phyloP scores from a whole-genome alignment of 139 green algal genomes.

The Tetradesmus obliquus region DNA sequence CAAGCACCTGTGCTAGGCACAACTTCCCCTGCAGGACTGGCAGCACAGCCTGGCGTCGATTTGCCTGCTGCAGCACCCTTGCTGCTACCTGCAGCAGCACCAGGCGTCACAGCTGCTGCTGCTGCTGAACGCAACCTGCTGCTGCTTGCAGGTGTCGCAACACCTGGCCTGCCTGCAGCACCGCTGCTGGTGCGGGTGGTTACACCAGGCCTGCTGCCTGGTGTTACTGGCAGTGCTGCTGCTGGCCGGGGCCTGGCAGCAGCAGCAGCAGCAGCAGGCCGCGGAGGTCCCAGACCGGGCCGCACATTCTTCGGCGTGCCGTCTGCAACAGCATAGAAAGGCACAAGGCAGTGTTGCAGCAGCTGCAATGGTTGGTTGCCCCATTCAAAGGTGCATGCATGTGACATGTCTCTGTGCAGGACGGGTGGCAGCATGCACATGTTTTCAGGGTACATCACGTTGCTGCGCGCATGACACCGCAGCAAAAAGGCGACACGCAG shows the following conservation, averaged over 20 bases:
- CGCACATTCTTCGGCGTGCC: slow-evolving; percentile 31
- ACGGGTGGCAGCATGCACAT: not conserved
- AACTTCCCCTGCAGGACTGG: not conserved
- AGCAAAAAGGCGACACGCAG: too few species aligned
- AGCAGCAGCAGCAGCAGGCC: slow-evolving; percentile 12
- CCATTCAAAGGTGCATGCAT: not conserved
- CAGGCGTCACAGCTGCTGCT: not conserved
- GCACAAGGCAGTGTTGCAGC: not conserved
- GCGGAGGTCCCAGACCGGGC: slow-evolving; percentile 28
- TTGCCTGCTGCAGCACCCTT: not conserved
- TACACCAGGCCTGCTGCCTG: not conserved
- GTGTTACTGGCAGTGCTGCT: not conserved
- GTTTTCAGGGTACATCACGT: too few species aligned
- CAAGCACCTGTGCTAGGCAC: not conserved
- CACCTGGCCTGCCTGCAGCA: not conserved
- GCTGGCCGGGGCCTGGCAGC: not conserved
- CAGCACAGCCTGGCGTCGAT: not conserved
- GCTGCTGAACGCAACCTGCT: not conserved
- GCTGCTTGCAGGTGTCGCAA: not conserved
- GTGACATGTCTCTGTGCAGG: not conserved
- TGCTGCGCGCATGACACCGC: too few species aligned
- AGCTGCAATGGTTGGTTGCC: not conserved
- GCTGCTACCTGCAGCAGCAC: not conserved
- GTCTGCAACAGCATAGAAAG: slow-evolving; percentile 5
- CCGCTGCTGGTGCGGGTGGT: not conserved